Conservation (phyloP, 768 basidiomycete genomes). For the Sporobolomyces phaffii region DNA sequence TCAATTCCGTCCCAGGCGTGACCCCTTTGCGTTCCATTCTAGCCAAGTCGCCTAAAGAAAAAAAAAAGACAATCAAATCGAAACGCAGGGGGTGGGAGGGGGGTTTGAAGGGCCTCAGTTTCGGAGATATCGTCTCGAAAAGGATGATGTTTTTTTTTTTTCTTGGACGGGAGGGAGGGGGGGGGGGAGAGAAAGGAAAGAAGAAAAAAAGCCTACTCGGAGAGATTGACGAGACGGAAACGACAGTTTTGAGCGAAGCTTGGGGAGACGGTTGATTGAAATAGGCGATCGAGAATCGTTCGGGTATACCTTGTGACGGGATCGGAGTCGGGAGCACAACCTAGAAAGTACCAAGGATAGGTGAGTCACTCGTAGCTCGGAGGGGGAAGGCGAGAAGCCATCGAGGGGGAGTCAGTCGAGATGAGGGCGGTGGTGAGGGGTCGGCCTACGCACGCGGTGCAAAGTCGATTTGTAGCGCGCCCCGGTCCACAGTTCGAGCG, state of each 20-base stretch:
- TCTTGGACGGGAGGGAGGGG: neutral
- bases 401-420: too few relatives aligned
- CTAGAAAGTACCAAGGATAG: neutral
- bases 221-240: constrained; percentile 25
- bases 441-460: constrained; percentile 35
- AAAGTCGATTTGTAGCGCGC: constrained; percentile 30
- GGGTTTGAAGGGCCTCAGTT: too few relatives aligned
- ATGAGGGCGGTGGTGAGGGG: too few relatives aligned
- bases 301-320: constrained; percentile 30
- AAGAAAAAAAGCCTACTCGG: neutral
- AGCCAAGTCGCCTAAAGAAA: constrained; percentile 17
- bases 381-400: too few relatives aligned
- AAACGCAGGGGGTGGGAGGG: too few relatives aligned
- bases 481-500: constrained; percentile 29
- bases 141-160: too few relatives aligned
- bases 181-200: neutral
- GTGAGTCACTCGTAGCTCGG: too few relatives aligned
- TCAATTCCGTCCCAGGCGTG: constrained; percentile 9
- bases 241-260: constrained; percentile 25
- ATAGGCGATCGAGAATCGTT: constrained; percentile 31
- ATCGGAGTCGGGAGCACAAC: constrained; percentile 24
- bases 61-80: too few relatives aligned
- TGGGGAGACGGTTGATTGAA: constrained; percentile 26
- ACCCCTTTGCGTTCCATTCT: constrained; percentile 35
- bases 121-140: neutral